Evolutionary conservation across 225 moss, liverwort and hornwort species (phyloP).

Genomic region (Bryum argenteum): DNA sequence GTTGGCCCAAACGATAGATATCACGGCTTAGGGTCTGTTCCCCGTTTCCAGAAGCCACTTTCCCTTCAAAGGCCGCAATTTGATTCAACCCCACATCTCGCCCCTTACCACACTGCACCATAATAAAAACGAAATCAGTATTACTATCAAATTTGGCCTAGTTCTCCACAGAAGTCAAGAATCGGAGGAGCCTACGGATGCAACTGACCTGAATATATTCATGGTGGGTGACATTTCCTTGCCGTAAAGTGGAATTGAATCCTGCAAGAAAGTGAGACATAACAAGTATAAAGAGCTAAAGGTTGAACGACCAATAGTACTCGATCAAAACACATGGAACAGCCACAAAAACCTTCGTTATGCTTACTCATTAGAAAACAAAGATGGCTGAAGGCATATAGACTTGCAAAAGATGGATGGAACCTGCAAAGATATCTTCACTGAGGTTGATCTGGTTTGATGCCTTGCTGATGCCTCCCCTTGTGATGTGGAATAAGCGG

Average conservation of each 20-base stretch:
- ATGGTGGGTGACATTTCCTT: constrained; percentile 64
- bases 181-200: constrained; percentile 1
- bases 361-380: constrained; percentile 10
- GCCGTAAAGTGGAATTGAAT: constrained; percentile 70
- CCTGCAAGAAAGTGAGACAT: constrained; percentile 38
- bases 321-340: constrained; percentile 4
- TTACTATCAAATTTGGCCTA: neutral
- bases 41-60: constrained; percentile 69
- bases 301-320: neutral
- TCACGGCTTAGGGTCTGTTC: constrained; percentile 74
- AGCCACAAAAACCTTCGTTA: constrained; percentile 12
- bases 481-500: constrained; percentile 57
- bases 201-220: constrained; percentile 66
- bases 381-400: constrained; percentile 6
- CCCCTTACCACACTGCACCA: constrained; percentile 66
- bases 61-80: constrained; percentile 75
- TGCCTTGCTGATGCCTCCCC: constrained; percentile 71
- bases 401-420: neutral
- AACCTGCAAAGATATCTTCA: constrained; percentile 72
- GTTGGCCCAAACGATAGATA: constrained; percentile 68
- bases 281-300: constrained; percentile 7
- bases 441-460: constrained; percentile 66
- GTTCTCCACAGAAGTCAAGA: constrained; percentile 13
- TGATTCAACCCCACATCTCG: constrained; percentile 78
- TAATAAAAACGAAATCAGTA: constrained; percentile 7